Percentiles rank a stretch among this genome's conserved stretches.
phyloP scores from a whole-genome alignment of 2,329 filamentous ascomycete species.

The Drechslera avenae region DNA sequence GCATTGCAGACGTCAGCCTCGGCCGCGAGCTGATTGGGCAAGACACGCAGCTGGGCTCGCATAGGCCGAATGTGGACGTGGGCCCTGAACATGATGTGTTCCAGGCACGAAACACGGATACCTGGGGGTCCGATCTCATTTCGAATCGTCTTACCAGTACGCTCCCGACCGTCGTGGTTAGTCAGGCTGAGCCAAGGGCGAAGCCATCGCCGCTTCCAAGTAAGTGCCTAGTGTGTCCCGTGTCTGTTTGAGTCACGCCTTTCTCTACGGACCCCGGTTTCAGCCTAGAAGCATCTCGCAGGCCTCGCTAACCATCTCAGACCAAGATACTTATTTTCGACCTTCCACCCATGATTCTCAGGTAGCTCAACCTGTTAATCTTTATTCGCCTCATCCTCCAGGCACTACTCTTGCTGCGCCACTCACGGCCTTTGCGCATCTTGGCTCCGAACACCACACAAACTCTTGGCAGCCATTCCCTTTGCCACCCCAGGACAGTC shows the following conservation, averaged over 20 bases:
- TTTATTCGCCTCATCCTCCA: slow-evolving; percentile 36
- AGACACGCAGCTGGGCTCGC: slow-evolving; percentile 34
- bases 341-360: slow-evolving; percentile 30
- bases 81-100: slow-evolving; percentile 29
- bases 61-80: slow-evolving; percentile 24
- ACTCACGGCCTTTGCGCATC: slow-evolving; percentile 39
- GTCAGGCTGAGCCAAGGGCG: slow-evolving; percentile 21
- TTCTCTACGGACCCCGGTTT: slow-evolving; percentile 27
- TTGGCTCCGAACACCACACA: slow-evolving; percentile 31
- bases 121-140: slow-evolving; percentile 30
- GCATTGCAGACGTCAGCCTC: slow-evolving; percentile 39
- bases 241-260: slow-evolving; percentile 32
- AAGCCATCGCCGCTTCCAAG: slow-evolving; percentile 24
- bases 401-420: slow-evolving; percentile 37
- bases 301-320: slow-evolving; percentile 25
- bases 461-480: slow-evolving; percentile 35
- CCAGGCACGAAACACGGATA: slow-evolving; percentile 41
- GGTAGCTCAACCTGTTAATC: slow-evolving; percentile 26
- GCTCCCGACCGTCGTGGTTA: slow-evolving; percentile 25
- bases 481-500: slow-evolving; percentile 30
- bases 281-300: slow-evolving; percentile 29
- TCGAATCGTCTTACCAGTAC: slow-evolving; percentile 12
- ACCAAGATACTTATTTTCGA: slow-evolving; percentile 39
- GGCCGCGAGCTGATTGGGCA: slow-evolving; percentile 39
- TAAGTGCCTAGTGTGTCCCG: slow-evolving; percentile 23